Evolutionary conservation across 805 yeast genomes (phyloP).

Genomic region (Saturnispora gosingensis): DNA sequence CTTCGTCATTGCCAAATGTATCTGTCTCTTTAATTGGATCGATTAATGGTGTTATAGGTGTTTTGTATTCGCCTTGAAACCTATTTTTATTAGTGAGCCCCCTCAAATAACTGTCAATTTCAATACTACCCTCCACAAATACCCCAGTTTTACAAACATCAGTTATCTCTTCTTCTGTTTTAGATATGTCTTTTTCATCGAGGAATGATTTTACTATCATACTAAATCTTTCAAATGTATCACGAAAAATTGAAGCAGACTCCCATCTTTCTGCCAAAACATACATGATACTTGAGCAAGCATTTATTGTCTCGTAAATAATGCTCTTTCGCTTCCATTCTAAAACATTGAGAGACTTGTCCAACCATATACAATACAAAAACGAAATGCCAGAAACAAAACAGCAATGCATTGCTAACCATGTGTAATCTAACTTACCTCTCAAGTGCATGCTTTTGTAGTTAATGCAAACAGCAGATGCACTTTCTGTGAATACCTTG

Average conservation of each 20-base stretch:
- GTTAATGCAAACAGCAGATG: conserved; percentile 24
- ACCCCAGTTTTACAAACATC: conserved; percentile 5
- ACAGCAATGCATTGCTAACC: conserved; percentile 27
- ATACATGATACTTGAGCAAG: conserved; percentile 23
- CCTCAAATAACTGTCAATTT: conserved; percentile 11
- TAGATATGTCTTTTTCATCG: conserved; percentile 1
- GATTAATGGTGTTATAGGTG: neutral
- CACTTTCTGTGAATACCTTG: conserved; percentile 25
- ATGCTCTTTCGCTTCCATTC: conserved; percentile 20
- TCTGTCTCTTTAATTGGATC: conserved; percentile 2
- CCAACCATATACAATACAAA: conserved; percentile 27
- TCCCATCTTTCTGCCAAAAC: conserved; percentile 26
- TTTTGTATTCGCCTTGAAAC: neutral
- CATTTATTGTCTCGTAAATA: conserved; percentile 24
- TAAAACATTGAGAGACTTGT: conserved; percentile 17
- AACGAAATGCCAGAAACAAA: conserved; percentile 27
- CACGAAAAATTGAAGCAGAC: conserved; percentile 21
- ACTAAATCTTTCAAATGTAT: conserved; percentile 24
- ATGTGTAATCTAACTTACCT: conserved; percentile 23
- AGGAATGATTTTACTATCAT: conserved; percentile 7
- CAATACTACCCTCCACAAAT: conserved; percentile 13
- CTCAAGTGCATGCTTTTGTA: conserved; percentile 22
- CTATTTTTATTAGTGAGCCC: neutral
- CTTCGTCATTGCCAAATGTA: conserved; percentile 7
- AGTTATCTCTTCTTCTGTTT: neutral